Evolutionary conservation across 176 grass and related monocot species (phyloP), one percentile per base, ranked within the genome.

Genomic region (Raddia distichophylla): DNA sequence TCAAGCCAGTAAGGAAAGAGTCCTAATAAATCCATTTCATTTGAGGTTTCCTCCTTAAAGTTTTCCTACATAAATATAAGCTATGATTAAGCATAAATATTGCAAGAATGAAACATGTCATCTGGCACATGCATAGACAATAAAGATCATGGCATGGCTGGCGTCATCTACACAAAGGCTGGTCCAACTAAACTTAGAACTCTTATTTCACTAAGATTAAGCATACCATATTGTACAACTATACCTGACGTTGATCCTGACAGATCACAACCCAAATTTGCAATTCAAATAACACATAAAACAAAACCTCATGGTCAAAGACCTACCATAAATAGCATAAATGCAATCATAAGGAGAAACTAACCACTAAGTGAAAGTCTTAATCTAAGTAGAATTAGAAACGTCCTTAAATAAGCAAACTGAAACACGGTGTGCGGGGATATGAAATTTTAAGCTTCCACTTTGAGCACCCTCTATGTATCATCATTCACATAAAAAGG

Each of bases 1-100:
- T 94, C 88, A 86, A 98, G 80, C 95, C 95, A 98, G 57, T 93
- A 98, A 75, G 95, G 95, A 85, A 88, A 90, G 8, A 93, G 64
- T 33, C 90, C 84, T 77, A 81, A 83, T 72, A 98, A 82, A 79
- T 91, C 74, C 92, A 98, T 91, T 90, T 87, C 66, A 27, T 33
- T 91, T 75, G 60, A 74, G 68, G 15, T 85, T 85, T 91, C 80
- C 67, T 80, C 57, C 13, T 12, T 59, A 52, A 40, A 27, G 43
- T 69, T 69, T 76, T 86, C 76, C 94, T 94, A 78, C 85, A 97
- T 50, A 84, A 83, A 50, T 53, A 84, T 6, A 16, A 8, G 34
- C 55, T 14, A 76, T 57, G 47, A 62, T 57, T 45, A 63, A 80
- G 33, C 37, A 75, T 14, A 85, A 55, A 73, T 20, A 34, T 32